Evolutionary conservation across 1,284 basidiomycete species (phyloP), one percentile per base, ranked within the genome.

Genomic region (Thelephora terrestris): DNA sequence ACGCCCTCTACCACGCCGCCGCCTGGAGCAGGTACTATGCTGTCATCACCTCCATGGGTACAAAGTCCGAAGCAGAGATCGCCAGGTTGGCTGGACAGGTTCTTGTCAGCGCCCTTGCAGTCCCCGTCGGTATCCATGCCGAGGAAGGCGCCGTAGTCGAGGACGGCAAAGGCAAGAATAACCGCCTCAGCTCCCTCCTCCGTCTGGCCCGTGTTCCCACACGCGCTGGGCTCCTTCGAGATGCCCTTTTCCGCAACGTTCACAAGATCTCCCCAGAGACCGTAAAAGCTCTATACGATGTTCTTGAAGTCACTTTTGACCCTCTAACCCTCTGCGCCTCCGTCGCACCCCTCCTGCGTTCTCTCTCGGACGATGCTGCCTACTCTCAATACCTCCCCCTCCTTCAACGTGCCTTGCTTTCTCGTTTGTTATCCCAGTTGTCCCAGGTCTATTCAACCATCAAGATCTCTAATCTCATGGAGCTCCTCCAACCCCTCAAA

Each of bases 1-100:
- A 94, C 64, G 83, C 90, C 14, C 75, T 99, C 36, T 99, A 95
- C 71, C 95, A 99, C 64, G 95, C 96, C 49, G 93, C 95, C 18
- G 92, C 96, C 0, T 98, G 93, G 91, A 84, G 87, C 50, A 77
- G 88, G 50, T 97, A 94, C 67, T 85, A 87, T 53, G 68, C 75
- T 25, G 64, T 88, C 45, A 74, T 83, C 37, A 80, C 76, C 3
- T 75, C 71, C 50, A 82, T 81, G 25, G 79, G 82, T 20, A 78
- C 79, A 17, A 84, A 78, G 59, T 79, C 80, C 16, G 81, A 86
- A 37, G 85, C 89, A 53, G 91, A 95, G 63, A 71, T 87, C 60
- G 75, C 81, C 49, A 78, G 85, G 54, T 78, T 97, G 46, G 91
- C 94, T 0, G 91, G 89, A 1, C 91, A 92, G 63, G 95, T 98